Evolutionary conservation across 371 early-diverging fungal species (phyloP).

Genomic region (Mucor plumbeus): DNA sequence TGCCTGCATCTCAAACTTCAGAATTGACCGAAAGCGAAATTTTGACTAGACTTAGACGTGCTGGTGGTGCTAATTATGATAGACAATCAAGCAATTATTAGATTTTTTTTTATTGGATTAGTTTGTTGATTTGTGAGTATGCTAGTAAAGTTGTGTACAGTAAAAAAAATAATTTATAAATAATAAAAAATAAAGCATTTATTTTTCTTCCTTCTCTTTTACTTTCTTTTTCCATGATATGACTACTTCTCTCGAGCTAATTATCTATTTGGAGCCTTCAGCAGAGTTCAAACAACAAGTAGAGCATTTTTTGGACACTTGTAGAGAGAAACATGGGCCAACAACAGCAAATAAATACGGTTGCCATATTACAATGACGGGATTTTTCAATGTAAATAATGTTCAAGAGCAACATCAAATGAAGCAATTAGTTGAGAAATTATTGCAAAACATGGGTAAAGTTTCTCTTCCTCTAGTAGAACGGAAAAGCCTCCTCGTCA

Average conservation of each 20-base stretch:
- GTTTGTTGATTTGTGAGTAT: slow-evolving; percentile 3
- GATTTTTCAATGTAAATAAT: slow-evolving; percentile 31
- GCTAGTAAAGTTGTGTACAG: slow-evolving; percentile 6
- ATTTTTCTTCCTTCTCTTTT: slow-evolving; percentile 1
- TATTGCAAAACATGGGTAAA: not conserved
- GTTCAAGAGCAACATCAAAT: slow-evolving; percentile 9
- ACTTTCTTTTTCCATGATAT: not conserved
- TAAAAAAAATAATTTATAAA: not conserved
- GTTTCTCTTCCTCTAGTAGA: not conserved
- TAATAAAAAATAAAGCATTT: slow-evolving; percentile 3
- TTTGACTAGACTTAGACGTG: slow-evolving; percentile 61
- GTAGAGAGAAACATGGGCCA: not conserved
- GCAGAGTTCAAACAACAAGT: slow-evolving; percentile 19
- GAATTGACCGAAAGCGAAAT: slow-evolving; percentile 63
- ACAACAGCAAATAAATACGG: slow-evolving; percentile 42
- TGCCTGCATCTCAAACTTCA: slow-evolving; percentile 61
- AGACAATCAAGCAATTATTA: slow-evolving; percentile 60
- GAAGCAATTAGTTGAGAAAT: slow-evolving; percentile 1
- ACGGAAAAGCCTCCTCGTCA: slow-evolving; percentile 8
- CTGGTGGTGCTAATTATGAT: slow-evolving; percentile 77
- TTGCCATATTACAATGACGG: slow-evolving; percentile 44
- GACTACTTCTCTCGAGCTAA: slow-evolving; percentile 26
- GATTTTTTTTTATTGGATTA: slow-evolving; percentile 1
- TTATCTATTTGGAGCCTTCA: slow-evolving; percentile 44
- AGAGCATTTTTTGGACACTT: slow-evolving; percentile 26